These are phyloP conservation scores for Solanum aculeatissimum DNA, from an alignment of 305 asterid species.

Conservation along the genomic window DNA sequence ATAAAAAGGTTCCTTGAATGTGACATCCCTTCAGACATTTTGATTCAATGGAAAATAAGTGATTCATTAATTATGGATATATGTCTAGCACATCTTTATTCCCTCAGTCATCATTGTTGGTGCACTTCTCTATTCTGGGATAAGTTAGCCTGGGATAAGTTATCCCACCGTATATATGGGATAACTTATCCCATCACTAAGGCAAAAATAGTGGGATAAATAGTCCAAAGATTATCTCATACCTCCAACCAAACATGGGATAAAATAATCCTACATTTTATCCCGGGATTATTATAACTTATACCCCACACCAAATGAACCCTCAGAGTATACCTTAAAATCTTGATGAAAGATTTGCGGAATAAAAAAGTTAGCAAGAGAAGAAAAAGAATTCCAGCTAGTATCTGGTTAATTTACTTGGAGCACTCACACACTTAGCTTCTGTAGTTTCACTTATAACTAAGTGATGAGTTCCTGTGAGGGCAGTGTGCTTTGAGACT, in stretches of 20 bases:
- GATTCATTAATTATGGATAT: background rate
- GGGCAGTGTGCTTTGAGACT: background rate
- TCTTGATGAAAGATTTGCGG: background rate
- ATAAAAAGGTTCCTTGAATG: background rate
- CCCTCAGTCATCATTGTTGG: background rate
- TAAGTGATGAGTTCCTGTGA: background rate
- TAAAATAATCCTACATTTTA: too few species aligned
- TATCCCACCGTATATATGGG: too few species aligned
- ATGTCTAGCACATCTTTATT: background rate
- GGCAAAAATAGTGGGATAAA: too few species aligned
- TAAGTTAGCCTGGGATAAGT: too few species aligned
- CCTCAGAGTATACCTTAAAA: background rate
- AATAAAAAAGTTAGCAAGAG: background rate
- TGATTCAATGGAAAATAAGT: background rate
- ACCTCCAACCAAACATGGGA: too few species aligned
- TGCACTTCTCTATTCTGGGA: too few species aligned
- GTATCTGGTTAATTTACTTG: background rate
- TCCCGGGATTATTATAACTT: too few species aligned
- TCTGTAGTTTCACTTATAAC: background rate
- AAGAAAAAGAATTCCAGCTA: background rate
- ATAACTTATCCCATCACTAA: too few species aligned
- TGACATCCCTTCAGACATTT: background rate
- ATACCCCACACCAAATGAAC: too few species aligned
- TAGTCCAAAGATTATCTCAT: too few species aligned
- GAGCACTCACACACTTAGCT: background rate